Evolutionary conservation across 2,329 filamentous ascomycete species (phyloP), one percentile per base, ranked within the genome.

Genomic region (Calonectria leucothoes): DNA sequence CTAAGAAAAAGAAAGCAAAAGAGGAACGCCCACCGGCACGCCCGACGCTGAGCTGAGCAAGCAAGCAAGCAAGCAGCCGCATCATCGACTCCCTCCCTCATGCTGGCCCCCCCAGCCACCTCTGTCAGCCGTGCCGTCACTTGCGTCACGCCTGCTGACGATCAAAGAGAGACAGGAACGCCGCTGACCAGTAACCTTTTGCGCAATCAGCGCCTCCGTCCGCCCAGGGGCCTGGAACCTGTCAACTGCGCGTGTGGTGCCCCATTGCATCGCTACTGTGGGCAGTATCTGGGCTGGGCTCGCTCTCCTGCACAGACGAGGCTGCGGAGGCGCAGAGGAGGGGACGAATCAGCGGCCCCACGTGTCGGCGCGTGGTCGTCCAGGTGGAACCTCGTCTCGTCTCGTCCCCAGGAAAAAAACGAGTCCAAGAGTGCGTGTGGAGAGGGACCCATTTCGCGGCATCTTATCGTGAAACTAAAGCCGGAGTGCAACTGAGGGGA

Each of bases 311-410:
- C 7, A 23, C 20, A n/a, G 17, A 20, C 35, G 11, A 64, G 33
- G 57, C 59, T 55, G 27, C 14, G 48, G 49, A 42, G 25, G 27
- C 15, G 20, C 27, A 23, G 35, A 65, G 14, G n/a, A n/a, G n/a
- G n/a, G 66, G 73, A 70, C 81, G 79, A 82, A 82, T 82, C 80
- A 82, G 74, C 72, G 67, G 68, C 75, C 81, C 79, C 81, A 82
- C 81, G 81, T 82, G 79, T 76, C 48, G 63, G 61, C 71, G 67
- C 70, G 66, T 70, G 55, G n/a, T n/a, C 39, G 64, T 57, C 72
- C 69, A 55, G 37, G 69, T 76, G 74, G 65, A 72, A 59, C 75
- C 51, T 49, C 51, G 45, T 33, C 67, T 57, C 61, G 55, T 73
- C 51, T 49, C 51, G 45, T 33, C 67, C 61, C 61, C 37, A 27